A percentile compares a stretch with the other conserved stretches of the same genome.
Conservation (phyloP, 805 yeast genomes). For the Torulaspora microellipsoides region DNA sequence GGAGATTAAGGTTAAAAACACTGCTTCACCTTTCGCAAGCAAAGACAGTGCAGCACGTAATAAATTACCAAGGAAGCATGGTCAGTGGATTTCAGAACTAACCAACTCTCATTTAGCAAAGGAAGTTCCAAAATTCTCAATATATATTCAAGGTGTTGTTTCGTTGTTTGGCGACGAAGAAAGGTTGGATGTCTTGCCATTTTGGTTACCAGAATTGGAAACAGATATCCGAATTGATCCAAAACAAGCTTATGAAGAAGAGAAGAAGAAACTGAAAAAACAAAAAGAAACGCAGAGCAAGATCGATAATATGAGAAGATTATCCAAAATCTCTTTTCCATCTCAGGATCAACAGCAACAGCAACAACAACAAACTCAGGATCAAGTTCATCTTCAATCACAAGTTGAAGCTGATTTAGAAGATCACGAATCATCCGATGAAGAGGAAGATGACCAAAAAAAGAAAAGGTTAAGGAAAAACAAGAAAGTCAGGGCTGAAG, state of each 20-base stretch:
- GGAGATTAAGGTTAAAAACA: conserved; percentile 71
- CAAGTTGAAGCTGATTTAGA: conserved; percentile 44
- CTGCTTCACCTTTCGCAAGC: conserved; percentile 31
- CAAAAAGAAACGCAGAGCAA: conserved; percentile 37
- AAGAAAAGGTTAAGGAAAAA: conserved; percentile 19
- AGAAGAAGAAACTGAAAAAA: conserved; percentile 48
- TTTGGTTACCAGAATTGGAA: conserved; percentile 92
- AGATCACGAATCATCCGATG: conserved; percentile 53
- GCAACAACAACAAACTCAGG: conserved; percentile 4
- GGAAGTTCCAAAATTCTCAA: conserved; percentile 91
- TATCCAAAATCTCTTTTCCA: conserved; percentile 25
- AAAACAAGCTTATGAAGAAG: conserved; percentile 69
- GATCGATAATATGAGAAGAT: conserved; percentile 37
- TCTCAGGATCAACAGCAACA: conserved; percentile 6
- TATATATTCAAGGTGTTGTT: conserved; percentile 90
- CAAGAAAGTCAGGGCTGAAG: conserved; percentile 26
- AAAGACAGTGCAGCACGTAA: conserved; percentile 32
- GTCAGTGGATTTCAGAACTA: conserved; percentile 81
- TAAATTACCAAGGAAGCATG: conserved; percentile 46
- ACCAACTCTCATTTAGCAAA: conserved; percentile 79
- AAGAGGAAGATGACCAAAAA: conserved; percentile 24
- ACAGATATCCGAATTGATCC: conserved; percentile 72
- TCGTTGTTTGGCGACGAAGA: conserved; percentile 79
- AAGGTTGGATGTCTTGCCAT: conserved; percentile 81
- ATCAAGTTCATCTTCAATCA: conserved; percentile 1